phyloP scores from a whole-genome alignment of 345 rosid species.

The Anacardium occidentale region DNA sequence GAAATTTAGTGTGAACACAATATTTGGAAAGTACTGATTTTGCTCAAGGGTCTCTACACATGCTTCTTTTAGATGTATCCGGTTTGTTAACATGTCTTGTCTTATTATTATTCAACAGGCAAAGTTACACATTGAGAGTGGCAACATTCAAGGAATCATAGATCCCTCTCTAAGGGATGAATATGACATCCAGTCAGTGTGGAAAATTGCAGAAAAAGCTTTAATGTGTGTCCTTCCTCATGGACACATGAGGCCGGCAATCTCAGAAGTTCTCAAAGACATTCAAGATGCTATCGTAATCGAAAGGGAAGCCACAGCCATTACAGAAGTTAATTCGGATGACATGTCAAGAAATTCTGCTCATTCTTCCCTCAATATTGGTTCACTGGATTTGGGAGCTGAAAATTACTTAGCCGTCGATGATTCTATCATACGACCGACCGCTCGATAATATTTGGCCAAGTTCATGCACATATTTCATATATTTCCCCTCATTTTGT shows the following conservation, averaged over 20 bases:
- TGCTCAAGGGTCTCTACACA: not conserved
- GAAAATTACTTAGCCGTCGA: slow-evolving; percentile 58
- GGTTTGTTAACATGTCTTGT: not conserved
- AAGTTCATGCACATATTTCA: slow-evolving; percentile 22
- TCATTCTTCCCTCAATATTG: slow-evolving; percentile 55
- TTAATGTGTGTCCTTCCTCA: slow-evolving; percentile 87
- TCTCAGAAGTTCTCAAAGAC: slow-evolving; percentile 93
- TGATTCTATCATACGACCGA: slow-evolving; percentile 61
- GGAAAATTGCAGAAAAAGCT: slow-evolving; percentile 99
- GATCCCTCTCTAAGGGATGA: slow-evolving; percentile 66
- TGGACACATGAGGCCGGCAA: slow-evolving; percentile 88
- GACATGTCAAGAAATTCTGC: slow-evolving; percentile 67
- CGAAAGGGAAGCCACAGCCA: slow-evolving; percentile 54
- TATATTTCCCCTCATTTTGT: not conserved
- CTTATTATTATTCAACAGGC: slow-evolving; percentile 44
- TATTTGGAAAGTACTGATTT: not conserved
- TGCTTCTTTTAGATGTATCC: not conserved
- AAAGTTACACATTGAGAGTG: slow-evolving; percentile 88
- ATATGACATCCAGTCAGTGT: slow-evolving; percentile 91
- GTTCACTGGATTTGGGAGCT: slow-evolving; percentile 24
- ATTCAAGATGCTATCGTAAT: slow-evolving; percentile 84
- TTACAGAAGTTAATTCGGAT: slow-evolving; percentile 69
- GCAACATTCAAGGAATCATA: slow-evolving; percentile 85
- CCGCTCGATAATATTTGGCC: slow-evolving; percentile 50
- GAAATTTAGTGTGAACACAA: not conserved